A percentile compares a stretch with the other conserved stretches of the same genome.
Conservation (phyloP, 768 basidiomycete species). For the Agaricus subrufescens region DNA sequence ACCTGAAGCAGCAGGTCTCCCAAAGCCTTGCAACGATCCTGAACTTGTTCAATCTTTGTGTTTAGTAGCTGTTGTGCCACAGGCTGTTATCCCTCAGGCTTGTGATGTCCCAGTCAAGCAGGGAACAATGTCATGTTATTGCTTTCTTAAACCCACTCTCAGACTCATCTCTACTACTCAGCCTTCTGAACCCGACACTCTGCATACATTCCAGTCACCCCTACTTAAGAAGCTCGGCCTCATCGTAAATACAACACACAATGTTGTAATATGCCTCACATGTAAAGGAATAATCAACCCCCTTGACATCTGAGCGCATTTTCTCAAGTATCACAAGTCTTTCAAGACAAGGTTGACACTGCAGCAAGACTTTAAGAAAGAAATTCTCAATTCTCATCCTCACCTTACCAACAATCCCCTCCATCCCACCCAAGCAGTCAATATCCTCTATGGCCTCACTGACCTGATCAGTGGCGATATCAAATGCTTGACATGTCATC, state of each 20-base stretch:
- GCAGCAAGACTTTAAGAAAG: background rate
- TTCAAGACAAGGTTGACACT: background rate
- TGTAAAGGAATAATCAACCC: constrained; percentile 3
- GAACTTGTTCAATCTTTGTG: too few species aligned
- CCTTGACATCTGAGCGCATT: background rate
- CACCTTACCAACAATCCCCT: constrained; percentile 1
- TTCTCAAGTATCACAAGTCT: background rate
- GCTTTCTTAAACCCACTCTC: too few species aligned
- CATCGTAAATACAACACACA: background rate
- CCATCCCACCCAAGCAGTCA: background rate
- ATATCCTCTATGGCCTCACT: background rate
- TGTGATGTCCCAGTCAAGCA: too few species aligned
- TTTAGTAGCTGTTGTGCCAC: too few species aligned
- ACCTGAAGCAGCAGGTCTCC: too few species aligned
- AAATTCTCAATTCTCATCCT: background rate
- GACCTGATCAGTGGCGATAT: background rate
- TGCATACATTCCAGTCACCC: background rate
- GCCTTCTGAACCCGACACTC: too few species aligned
- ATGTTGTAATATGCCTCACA: constrained; percentile 2
- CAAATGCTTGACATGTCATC: background rate
- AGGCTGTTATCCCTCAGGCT: too few species aligned
- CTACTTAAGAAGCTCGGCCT: background rate
- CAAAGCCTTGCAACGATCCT: too few species aligned
- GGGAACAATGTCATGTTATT: too few species aligned
- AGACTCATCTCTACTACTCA: too few species aligned